Percentiles rank a stretch among this genome's conserved stretches.
Evolutionary conservation across 2,329 filamentous ascomycete species (phyloP).

Genomic region (Fulvia fulva): DNA sequence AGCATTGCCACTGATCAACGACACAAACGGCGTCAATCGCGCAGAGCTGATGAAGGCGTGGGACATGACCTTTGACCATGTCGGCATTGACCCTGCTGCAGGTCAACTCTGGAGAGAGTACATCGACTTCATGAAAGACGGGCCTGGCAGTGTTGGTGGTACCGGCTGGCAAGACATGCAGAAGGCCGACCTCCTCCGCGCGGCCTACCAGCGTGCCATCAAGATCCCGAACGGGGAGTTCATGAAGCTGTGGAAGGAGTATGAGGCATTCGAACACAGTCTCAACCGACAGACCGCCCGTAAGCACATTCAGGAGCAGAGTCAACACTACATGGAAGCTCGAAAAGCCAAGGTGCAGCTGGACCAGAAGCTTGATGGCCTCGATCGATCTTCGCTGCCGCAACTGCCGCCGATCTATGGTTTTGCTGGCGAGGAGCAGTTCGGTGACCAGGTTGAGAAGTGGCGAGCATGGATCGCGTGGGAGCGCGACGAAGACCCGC

Average conservation of each 20-base stretch:
- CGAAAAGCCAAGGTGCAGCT: slow-evolving; percentile 84
- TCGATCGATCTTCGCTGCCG: slow-evolving; percentile 75
- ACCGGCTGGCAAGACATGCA: slow-evolving; percentile 93
- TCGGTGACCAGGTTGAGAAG: slow-evolving; percentile 73
- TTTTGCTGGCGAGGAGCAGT: slow-evolving; percentile 83
- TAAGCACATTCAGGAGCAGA: slow-evolving; percentile 90
- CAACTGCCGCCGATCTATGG: slow-evolving; percentile 76
- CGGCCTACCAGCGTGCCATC: slow-evolving; percentile 87
- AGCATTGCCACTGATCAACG: slow-evolving; percentile 79
- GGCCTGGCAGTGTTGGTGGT: slow-evolving; percentile 74
- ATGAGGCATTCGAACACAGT: slow-evolving; percentile 91
- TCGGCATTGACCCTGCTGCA: slow-evolving; percentile 87
- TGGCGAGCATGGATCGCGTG: slow-evolving; percentile 95
- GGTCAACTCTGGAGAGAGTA: slow-evolving; percentile 93
- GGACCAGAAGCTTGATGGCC: slow-evolving; percentile 77
- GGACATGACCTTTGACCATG: slow-evolving; percentile 83
- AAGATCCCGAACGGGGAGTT: slow-evolving; percentile 79
- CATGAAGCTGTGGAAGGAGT: slow-evolving; percentile 90
- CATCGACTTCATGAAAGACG: slow-evolving; percentile 84
- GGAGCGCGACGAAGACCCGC: slow-evolving; percentile 81
- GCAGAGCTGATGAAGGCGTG: slow-evolving; percentile 80
- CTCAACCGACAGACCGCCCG: slow-evolving; percentile 90
- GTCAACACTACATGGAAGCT: slow-evolving; percentile 92
- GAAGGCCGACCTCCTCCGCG: slow-evolving; percentile 91
- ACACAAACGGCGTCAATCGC: slow-evolving; percentile 71